Percentiles rank a stretch among this genome's conserved stretches.
Evolutionary conservation across 495 filamentous ascomycete species (phyloP).

Genomic region (Lepidopterella palustris): DNA sequence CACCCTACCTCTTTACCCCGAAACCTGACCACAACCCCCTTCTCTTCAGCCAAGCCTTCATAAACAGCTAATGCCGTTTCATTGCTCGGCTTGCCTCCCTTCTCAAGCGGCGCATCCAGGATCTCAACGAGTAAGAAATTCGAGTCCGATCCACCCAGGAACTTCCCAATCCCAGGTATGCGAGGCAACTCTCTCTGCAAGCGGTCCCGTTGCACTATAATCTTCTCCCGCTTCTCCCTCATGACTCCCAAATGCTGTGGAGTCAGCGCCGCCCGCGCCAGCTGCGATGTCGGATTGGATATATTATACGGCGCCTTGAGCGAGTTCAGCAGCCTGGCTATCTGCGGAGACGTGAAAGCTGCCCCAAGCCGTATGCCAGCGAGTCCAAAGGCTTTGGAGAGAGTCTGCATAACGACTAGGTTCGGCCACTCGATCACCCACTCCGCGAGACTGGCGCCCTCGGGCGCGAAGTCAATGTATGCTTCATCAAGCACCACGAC

Average conservation of each 20-base stretch:
- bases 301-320: slow-evolving; percentile 96
- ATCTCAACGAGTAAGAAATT: slow-evolving; percentile 93
- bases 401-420: slow-evolving; percentile 93
- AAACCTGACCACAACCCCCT: slow-evolving; percentile 88
- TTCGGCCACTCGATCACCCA: slow-evolving; percentile 94
- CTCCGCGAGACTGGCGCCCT: slow-evolving; percentile 76
- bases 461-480: slow-evolving; percentile 88
- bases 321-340: slow-evolving; percentile 71
- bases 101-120: slow-evolving; percentile 51
- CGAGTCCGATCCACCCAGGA: slow-evolving; percentile 70
- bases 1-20: slow-evolving; percentile 88
- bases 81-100: slow-evolving; percentile 69
- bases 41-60: slow-evolving; percentile 74
- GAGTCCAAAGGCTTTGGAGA: slow-evolving; percentile 92
- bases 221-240: slow-evolving; percentile 56
- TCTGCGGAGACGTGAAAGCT: slow-evolving; percentile 52
- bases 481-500: slow-evolving; percentile 91
- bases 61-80: slow-evolving; percentile 69
- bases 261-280: slow-evolving; percentile 67
- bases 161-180: slow-evolving; percentile 71
- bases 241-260: slow-evolving; percentile 61
- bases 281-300: slow-evolving; percentile 72
- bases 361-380: slow-evolving; percentile 79
- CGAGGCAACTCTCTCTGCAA: slow-evolving; percentile 65
- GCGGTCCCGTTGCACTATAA: slow-evolving; percentile 70